These are phyloP conservation scores for Candida mattraensis DNA, from an alignment of 805 yeast genomes.

Conservation along the genomic window DNA sequence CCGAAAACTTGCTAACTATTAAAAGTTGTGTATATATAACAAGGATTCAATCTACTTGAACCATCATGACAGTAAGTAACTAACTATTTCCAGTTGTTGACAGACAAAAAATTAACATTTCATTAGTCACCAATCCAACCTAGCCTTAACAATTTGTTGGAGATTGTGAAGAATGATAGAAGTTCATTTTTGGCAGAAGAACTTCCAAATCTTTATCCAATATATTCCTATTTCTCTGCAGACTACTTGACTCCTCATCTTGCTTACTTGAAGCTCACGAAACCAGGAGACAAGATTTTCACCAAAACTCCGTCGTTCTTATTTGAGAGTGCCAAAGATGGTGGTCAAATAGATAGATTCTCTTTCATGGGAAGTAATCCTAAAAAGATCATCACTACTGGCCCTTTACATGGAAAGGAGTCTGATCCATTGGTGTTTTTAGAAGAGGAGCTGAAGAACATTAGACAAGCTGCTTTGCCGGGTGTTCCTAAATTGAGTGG, in stretches of 20 bases:
- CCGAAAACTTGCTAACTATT: too few species aligned
- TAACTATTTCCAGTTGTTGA: too few species aligned
- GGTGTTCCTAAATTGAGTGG: conserved; percentile 86
- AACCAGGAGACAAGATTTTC: conserved; percentile 53
- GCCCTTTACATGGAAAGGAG: conserved; percentile 61
- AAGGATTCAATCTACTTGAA: not conserved
- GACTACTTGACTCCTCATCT: conserved; percentile 85
- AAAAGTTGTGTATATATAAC: too few species aligned
- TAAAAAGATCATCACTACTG: conserved; percentile 77
- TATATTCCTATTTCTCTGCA: conserved; percentile 69
- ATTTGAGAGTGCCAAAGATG: conserved; percentile 85
- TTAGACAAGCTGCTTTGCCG: conserved; percentile 72
- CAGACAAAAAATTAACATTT: not conserved
- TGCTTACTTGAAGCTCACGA: conserved; percentile 82
- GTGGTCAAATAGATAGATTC: conserved; percentile 85
- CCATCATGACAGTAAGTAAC: conserved; percentile 1
- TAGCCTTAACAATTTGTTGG: conserved; percentile 42
- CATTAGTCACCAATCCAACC: conserved; percentile 42
- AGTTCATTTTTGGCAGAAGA: conserved; percentile 18
- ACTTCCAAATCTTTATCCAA: conserved; percentile 73
- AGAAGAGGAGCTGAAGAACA: conserved; percentile 68
- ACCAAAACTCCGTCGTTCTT: conserved; percentile 68
- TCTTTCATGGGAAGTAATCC: conserved; percentile 91
- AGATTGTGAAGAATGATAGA: conserved; percentile 40
- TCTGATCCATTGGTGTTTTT: conserved; percentile 78